Base-by-base conservation (phyloP, 345 rosid species). In the Eucalyptus regnans region DNA sequence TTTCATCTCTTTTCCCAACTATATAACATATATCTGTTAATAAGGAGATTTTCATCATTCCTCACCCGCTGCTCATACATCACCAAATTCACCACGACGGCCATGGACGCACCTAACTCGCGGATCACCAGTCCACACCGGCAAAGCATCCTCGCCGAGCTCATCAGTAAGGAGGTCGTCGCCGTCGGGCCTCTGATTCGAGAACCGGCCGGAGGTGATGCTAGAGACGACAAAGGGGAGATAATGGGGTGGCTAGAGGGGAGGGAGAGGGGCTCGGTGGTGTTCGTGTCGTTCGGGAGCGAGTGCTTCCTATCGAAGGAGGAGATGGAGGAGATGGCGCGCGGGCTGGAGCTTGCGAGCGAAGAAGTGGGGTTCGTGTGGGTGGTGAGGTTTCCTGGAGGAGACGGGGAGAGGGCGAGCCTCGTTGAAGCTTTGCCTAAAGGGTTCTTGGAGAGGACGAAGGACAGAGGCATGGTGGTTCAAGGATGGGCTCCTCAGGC, bases 401-500 rank as follows among this genome's bases (percentile, higher is more conserved):
- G 89, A 50, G 86, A 90, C 13, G 31, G 87, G 41, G 43, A 4
- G 6, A 79, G 16, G 9, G 87, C 10, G 3, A 41, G 84, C 2
- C 27, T 92, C 25, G 50, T 88, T 29, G 91, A 91, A 11, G 92
- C 90, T 20, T 44, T 94, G 80, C 93, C 93, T 6, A 43, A 80
- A 23, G 90, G 93, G 9, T 92, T 89, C 43, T 29, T 88, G 17
- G 89, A 89, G 23, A 91, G 91, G 54, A 88, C 66, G 5, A 49
- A 84, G 12, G 90, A 48, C 33, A 88, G 89, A 56, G 94, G 94
- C 9, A 8, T 89, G 66, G 87, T 92, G 33, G 87, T 91, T 37
- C 92, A 90, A 25, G 90, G 87, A 10, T 92, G 94, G 95, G 93
- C 91, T 31, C 93, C 94, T 12, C 93, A 93, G 66, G 87, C 88